A percentile compares a stretch with the other conserved stretches of the same genome.
phyloP scores from a whole-genome alignment of 2,329 filamentous ascomycete genomes.

The Arthrobotrys musiformis region DNA sequence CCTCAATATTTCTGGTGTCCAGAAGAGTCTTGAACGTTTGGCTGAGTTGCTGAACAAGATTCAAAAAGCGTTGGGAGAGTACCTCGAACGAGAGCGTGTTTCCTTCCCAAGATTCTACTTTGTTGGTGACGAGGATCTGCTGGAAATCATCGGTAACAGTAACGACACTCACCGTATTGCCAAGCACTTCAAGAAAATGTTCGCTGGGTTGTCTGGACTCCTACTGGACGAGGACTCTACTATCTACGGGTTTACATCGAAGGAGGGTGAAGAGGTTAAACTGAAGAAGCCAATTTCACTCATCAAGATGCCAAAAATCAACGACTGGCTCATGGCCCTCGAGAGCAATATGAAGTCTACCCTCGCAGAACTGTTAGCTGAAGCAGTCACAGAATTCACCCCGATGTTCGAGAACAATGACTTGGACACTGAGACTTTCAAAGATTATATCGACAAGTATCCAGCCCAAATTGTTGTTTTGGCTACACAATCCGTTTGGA shows the following conservation, averaged over 20 bases:
- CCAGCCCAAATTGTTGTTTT: conserved; percentile 96
- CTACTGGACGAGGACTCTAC: conserved; percentile 89
- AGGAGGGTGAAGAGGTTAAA: conserved; percentile 88
- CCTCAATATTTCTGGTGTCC: conserved; percentile 91
- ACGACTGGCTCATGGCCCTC: conserved; percentile 95
- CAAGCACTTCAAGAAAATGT: conserved; percentile 99
- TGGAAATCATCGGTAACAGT: conserved; percentile 99
- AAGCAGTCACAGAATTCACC: conserved; percentile 84
- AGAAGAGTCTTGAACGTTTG: conserved; percentile 92
- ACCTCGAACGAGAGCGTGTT: conserved; percentile 95
- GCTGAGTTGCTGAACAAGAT: conserved; percentile 99
- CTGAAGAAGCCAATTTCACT: conserved; percentile 92
- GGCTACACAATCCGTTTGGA: conserved; percentile 94
- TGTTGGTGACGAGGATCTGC: conserved; percentile 95
- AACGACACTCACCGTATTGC: conserved; percentile 95
- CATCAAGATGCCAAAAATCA: conserved; percentile 93
- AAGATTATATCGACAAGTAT: conserved; percentile 82
- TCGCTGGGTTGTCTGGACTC: conserved; percentile 90
- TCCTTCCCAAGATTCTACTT: conserved; percentile 99
- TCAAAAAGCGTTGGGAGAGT: conserved; percentile 97
- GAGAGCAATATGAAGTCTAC: conserved; percentile 95
- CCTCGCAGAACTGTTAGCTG: conserved; percentile 86
- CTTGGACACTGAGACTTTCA: conserved; percentile 77
- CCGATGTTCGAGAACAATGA: conserved; percentile 77
- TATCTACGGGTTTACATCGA: conserved; percentile 92